Percentiles rank a stretch among this genome's conserved stretches.
Evolutionary conservation across 1,139 yeast genomes (phyloP).

Genomic region (Suhomyces panamericanus): DNA sequence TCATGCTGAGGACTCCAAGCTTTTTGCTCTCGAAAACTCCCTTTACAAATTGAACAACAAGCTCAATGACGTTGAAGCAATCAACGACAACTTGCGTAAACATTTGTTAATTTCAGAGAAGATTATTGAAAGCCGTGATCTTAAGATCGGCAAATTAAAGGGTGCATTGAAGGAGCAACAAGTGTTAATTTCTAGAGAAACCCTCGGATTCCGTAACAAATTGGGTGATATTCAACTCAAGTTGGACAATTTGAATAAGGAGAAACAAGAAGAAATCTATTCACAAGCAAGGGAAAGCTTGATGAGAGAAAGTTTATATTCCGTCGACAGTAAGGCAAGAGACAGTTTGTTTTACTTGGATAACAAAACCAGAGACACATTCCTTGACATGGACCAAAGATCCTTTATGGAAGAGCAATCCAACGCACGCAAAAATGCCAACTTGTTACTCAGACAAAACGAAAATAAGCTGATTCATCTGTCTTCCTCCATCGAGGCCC

Average conservation of each 20-base stretch:
- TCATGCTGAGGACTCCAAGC: constrained; percentile 50
- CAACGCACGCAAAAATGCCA: constrained; percentile 9
- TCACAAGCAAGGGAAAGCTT: constrained; percentile 18
- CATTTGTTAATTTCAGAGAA: constrained; percentile 53
- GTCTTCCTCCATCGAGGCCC: constrained; percentile 4
- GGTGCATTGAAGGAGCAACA: constrained; percentile 53
- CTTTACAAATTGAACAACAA: constrained; percentile 41
- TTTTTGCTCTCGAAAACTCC: constrained; percentile 40
- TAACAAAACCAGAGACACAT: constrained; percentile 17
- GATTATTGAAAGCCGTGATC: constrained; percentile 59
- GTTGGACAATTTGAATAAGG: constrained; percentile 25
- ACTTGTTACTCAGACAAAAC: constrained; percentile 5
- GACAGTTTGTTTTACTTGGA: constrained; percentile 19
- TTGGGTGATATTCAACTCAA: constrained; percentile 46
- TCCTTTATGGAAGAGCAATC: constrained; percentile 10
- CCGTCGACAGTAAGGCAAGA: constrained; percentile 17
- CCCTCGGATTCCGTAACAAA: constrained; percentile 54
- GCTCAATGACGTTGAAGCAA: constrained; percentile 41
- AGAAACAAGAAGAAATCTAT: constrained; percentile 20
- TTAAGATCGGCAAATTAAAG: constrained; percentile 59
- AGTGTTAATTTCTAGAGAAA: constrained; percentile 48
- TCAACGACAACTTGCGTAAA: constrained; percentile 40
- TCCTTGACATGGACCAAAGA: constrained; percentile 16
- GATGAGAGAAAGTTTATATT: constrained; percentile 20
- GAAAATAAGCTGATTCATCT: constrained; percentile 8